Base-by-base conservation (phyloP, 176 grass and related monocot species). In the Alloteropsis semialata region DNA sequence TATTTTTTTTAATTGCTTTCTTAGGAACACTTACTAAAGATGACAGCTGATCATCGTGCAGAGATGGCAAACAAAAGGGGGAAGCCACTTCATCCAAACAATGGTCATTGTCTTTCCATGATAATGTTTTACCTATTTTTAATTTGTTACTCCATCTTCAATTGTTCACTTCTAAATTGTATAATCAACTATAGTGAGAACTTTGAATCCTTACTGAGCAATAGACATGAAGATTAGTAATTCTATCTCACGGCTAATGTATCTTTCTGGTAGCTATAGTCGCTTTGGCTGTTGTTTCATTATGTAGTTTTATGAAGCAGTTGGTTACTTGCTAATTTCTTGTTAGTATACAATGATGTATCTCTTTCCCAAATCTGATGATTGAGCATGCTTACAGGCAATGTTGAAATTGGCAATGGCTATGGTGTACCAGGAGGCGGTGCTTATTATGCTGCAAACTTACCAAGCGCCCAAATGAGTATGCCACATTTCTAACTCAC, bases 381-480 rank as follows among this genome's bases (percentile, higher is more conserved):
- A 21, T 50, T 71, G 45, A 60, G n/a, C 66, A 87, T 72, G 37
- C 55, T 81, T 62, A 79, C 81, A 99, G 96, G 89, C 33, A 93
- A 99, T 62, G 72, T 78, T 64, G 93, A 99, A 74, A 99, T 99
- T 89, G 96, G 96, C 79, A 99, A 99, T 92, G 96, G 96, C 78
- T 99, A 96, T 87, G 96, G 93, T 71, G 93, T 99, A 87, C 96
- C 96, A 56, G 96, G 96, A 77, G 96, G 93, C 0, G 77, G 96
- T 92, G 92, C 93, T 86, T 99, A 99, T 90, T 92, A 90, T 93
- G 70, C 93, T 83, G 79, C 83, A 43, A 79, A 82, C 21, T 61
- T 75, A 33, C 69, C 91, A 82, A 56, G 56, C 83, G n/a, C 43
- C 74, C 88, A 91, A 82, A 78, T 76, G 28, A 92, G 96, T 98